Evolutionary conservation across 2,329 filamentous ascomycete species (phyloP), one percentile per base, ranked within the genome.

Genomic region (Pseudocercospora cruenta): DNA sequence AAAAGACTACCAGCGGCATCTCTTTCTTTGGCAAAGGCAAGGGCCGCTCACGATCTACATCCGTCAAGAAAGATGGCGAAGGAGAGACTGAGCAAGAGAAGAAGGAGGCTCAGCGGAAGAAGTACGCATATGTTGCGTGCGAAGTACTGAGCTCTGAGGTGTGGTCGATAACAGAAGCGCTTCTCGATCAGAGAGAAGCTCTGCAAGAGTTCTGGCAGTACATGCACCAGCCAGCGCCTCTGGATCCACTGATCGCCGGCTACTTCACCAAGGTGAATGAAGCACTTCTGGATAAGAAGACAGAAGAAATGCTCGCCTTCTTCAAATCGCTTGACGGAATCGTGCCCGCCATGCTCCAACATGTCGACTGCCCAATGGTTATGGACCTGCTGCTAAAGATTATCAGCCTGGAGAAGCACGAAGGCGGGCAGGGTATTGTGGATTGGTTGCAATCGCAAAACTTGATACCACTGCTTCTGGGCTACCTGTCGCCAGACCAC

Each of bases 231-330:
- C 87, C 92, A n/a, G 87, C 92, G 10, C 92, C 94, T 2, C 86
- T 99, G 63, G 94, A 98, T 78, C 91, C 94, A 43, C 86, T 97
- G 5, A 94, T 98, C 80, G 94, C 95, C 19, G 94, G 94, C 75
- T 99, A 99, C 78, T 99, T 99, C 78, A 97, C 94, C 63, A 99
- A 98, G 78, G 94, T 99, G 76, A 98, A 98, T 79, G 95, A 99
- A 81, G 91, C 93, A n/a, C 82, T 99, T 21, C 90, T 99, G 63
- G 95, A 98, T 78, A 96, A 95, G 81, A 98, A 98, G 85, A 97
- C 96, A 5, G 92, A 96, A 75, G 94, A 97, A 70, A 99, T 98
- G 94, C 84, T 98, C 71, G 88, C 90, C 19, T 89, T 99, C 68
- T 88, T 99, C 79, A 96, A 93, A 78, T 90, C 88, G 1, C 82